These are phyloP conservation scores for Aspergillus coremiiformis DNA, from an alignment of 495 filamentous ascomycete genomes.

Conservation along the genomic window DNA sequence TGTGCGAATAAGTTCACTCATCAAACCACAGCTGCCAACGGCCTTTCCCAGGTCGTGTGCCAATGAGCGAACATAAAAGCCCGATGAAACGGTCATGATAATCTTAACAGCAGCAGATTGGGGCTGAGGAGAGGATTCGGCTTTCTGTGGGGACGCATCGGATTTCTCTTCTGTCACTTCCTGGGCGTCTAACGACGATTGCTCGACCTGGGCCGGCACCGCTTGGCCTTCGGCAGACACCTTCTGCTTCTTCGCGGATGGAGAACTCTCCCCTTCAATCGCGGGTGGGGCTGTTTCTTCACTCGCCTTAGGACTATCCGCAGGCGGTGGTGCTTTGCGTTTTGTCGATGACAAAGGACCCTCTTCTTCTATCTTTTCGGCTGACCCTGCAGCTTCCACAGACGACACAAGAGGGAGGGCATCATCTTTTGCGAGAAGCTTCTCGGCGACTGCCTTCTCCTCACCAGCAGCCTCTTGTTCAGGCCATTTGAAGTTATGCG, in stretches of 20 bases:
- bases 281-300: constrained; percentile 11
- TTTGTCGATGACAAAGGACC: constrained; percentile 16
- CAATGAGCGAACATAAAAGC: constrained; percentile 93
- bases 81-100: constrained; percentile 86
- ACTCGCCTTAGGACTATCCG: constrained; percentile 19
- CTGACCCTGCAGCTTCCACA: constrained; percentile 10
- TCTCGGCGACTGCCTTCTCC: constrained; percentile 66
- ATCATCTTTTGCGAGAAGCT: constrained; percentile 47
- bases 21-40: constrained; percentile 71
- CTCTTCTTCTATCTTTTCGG: constrained; percentile 7
- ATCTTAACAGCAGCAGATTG: constrained; percentile 67
- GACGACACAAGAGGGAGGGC: constrained; percentile 15
- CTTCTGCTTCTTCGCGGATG: constrained; percentile 30
- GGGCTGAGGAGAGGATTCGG: constrained; percentile 6
- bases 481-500: constrained; percentile 65
- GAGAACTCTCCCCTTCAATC: background rate
- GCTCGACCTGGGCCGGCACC: constrained; percentile 4
- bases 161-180: constrained; percentile 15
- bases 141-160: constrained; percentile 12
- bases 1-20: constrained; percentile 75
- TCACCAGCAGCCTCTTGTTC: constrained; percentile 61
- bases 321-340: constrained; percentile 28
- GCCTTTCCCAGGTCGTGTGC: constrained; percentile 87
- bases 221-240: constrained; percentile 20
- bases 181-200: background rate